Evolutionary conservation across 257 asterid species (phyloP), one percentile per base, ranked within the genome.

Genomic region (Coffea eugenioides): DNA sequence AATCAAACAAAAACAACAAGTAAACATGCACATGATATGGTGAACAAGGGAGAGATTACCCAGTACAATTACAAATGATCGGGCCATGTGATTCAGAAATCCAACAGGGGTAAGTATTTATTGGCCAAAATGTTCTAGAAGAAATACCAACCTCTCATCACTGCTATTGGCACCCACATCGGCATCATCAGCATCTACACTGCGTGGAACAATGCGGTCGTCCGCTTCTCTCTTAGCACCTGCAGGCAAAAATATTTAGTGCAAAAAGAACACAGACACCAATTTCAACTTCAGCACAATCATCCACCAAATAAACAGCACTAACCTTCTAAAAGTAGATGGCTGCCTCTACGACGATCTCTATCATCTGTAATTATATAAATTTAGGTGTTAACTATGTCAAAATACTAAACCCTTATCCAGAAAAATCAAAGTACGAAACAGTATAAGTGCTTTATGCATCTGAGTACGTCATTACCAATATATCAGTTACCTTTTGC

Each of bases 251-350:
- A 73, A 62, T 7, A 46, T 12, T 46, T 68, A 57, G 45, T 69
- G 8, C 39, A 46, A 20, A 76, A 72, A 71, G n/a, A 5, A 52
- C 11, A 15, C 11, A 15, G 25, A 9, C 12, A 2, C 14, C 72
- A 83, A 23, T 66, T 61, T 51, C 15, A 69, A 69, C 48, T 65
- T 10, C 46, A 51, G 67, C 25, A 54, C 18, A 68, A 11, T 6
- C 41, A 14, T 46, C 10, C 41, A 73, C 41, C 12, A 79, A 81
- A 16, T 56, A 25, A 25, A 80, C 74, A 82, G 23, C 51, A 79
- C 80, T 82, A 85, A 91, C 99, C 99, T 88, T 96, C 98, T 84
- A 96, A 86, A 71, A 92, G 95, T 75, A 93, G 92, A 43, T 91
- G 96, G 49, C 89, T 89, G 81, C 92, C 93, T 85, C 86, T 94